These are phyloP conservation scores for Exophiala phaeomuriformis DNA, from an alignment of 2,329 filamentous ascomycete genomes.

Conservation along the genomic window DNA sequence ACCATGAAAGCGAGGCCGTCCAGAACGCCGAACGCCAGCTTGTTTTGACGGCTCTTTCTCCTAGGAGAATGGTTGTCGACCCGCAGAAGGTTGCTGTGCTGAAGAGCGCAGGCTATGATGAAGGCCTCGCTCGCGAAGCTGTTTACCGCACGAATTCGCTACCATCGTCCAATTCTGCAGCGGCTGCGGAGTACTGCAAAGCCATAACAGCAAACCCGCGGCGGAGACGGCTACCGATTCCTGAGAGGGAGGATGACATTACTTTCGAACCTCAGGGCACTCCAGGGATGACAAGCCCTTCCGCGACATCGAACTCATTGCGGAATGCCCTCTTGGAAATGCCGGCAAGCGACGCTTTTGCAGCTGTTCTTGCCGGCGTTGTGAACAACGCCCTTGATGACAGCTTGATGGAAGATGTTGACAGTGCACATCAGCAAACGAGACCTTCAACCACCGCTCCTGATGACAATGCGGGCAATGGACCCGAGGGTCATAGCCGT, in stretches of 20 bases:
- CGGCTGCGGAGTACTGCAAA: slow-evolving; percentile 67
- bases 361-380: slow-evolving; percentile 9
- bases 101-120: slow-evolving; percentile 46
- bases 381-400: slow-evolving; percentile 9
- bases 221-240: slow-evolving; percentile 60
- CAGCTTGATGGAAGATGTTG: slow-evolving; percentile 17
- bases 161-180: slow-evolving; percentile 7
- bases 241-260: slow-evolving; percentile 17
- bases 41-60: slow-evolving; percentile 39
- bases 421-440: background rate
- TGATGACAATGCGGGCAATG: slow-evolving; percentile 21
- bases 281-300: slow-evolving; percentile 8
- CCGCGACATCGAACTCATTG: slow-evolving; percentile 4
- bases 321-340: slow-evolving; percentile 1
- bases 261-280: slow-evolving; percentile 28
- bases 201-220: slow-evolving; percentile 53
- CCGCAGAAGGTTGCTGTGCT: slow-evolving; percentile 41
- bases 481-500: background rate
- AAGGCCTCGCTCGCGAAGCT: slow-evolving; percentile 66
- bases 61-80: slow-evolving; percentile 48
- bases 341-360: slow-evolving; percentile 2
- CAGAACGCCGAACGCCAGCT: slow-evolving; percentile 56
- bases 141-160: slow-evolving; percentile 73
- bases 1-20: slow-evolving; percentile 61
- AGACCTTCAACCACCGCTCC: slow-evolving; percentile 19